Conservation (phyloP, 352 stramenopile species). For the Poterioochromonas sp. region DNA sequence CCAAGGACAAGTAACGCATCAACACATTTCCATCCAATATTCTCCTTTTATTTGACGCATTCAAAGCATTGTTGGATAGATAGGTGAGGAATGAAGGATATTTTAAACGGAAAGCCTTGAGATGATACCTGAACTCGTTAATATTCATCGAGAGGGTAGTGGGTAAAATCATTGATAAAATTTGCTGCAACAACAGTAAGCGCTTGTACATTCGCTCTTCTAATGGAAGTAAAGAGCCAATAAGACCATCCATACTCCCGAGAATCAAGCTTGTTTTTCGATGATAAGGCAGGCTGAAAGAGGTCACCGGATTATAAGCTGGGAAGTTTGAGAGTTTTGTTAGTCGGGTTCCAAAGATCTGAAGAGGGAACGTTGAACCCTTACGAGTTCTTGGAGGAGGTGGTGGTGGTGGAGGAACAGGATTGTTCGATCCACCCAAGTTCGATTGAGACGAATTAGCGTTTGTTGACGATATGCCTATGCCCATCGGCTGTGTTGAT, state of each 20-base stretch:
- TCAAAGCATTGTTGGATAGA: background rate
- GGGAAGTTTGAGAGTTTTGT: background rate
- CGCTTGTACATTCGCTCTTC: conserved; percentile 18
- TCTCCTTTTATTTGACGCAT: background rate
- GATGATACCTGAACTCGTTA: too few species aligned
- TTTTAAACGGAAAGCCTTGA: background rate
- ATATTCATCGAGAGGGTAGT: background rate
- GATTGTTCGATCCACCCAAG: background rate
- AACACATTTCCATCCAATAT: conserved; percentile 23
- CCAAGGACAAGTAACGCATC: background rate
- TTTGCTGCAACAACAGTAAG: background rate
- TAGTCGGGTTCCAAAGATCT: background rate
- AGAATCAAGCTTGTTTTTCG: background rate
- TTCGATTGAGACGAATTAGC: background rate
- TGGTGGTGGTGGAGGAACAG: background rate
- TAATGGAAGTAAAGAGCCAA: conserved; percentile 1
- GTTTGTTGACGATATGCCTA: background rate
- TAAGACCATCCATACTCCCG: background rate
- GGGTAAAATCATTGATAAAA: background rate
- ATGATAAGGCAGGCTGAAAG: background rate
- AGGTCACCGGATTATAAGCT: background rate
- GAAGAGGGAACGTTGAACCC: background rate
- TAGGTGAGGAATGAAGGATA: background rate
- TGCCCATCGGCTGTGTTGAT: too few species aligned
- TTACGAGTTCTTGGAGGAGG: background rate